Percentiles rank a stretch among this genome's conserved stretches.
Evolutionary conservation across 164 flowering plant genomes (phyloP).

Genomic region (Santalum album): DNA sequence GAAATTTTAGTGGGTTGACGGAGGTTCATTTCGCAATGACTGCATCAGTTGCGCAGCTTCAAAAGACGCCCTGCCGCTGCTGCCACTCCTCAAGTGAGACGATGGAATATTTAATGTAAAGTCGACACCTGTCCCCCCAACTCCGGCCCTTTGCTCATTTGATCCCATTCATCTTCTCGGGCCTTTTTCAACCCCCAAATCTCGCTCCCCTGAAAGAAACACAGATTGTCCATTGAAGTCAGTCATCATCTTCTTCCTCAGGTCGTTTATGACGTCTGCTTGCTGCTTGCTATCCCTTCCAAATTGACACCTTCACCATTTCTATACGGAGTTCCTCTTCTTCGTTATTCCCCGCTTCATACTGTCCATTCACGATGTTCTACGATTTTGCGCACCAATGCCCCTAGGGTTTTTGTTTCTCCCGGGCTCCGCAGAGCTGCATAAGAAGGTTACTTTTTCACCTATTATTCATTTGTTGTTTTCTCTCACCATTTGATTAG

Average conservation of each 20-base stretch:
- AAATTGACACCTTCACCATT: conserved; percentile 11
- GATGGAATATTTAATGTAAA: too few relatives aligned
- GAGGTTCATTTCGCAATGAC: neutral
- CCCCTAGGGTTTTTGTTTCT: conserved; percentile 20
- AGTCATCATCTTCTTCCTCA: neutral
- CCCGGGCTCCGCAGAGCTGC: conserved; percentile 15
- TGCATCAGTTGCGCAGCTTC: neutral
- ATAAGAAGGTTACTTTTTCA: conserved; percentile 21
- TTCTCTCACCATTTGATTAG: neutral
- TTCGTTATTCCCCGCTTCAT: conserved; percentile 6
- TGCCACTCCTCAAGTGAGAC: too few relatives aligned
- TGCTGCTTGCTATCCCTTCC: conserved; percentile 29
- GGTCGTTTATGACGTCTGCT: conserved; percentile 33
- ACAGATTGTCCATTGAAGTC: neutral
- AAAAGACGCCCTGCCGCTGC: too few relatives aligned
- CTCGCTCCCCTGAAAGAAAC: too few relatives aligned
- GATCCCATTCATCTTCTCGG: too few relatives aligned
- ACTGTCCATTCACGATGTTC: conserved; percentile 5
- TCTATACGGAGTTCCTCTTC: conserved; percentile 6
- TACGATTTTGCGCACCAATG: conserved; percentile 9
- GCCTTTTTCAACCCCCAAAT: neutral
- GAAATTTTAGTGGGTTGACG: neutral
- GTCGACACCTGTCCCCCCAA: too few relatives aligned
- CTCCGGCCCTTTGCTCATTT: too few relatives aligned
- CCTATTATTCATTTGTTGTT: neutral